phyloP scores from a whole-genome alignment of 2,329 filamentous ascomycete species.

The Daldinia sp. region DNA sequence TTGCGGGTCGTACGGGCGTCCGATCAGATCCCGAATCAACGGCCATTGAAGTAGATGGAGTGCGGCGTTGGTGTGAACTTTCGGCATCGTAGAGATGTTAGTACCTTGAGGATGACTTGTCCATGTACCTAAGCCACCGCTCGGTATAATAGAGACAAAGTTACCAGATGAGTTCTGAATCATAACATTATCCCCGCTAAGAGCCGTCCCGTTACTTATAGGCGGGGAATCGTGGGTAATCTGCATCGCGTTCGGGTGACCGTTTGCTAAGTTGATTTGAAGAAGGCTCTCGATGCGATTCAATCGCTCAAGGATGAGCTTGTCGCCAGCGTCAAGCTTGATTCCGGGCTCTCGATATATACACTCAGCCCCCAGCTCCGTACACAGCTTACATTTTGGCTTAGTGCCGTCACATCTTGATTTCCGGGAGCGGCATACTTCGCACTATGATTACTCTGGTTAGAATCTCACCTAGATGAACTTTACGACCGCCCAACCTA shows the following conservation, averaged over 20 bases:
- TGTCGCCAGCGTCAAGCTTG: slow-evolving; percentile 88
- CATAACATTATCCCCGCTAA: slow-evolving; percentile 69
- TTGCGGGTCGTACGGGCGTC: slow-evolving; percentile 81
- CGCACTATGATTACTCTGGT: slow-evolving; percentile 68
- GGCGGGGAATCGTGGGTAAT: slow-evolving; percentile 73
- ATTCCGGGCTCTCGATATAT: slow-evolving; percentile 87
- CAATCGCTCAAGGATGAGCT: slow-evolving; percentile 83
- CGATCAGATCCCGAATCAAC: slow-evolving; percentile 81
- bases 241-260: slow-evolving; percentile 63
- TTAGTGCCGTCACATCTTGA: slow-evolving; percentile 83
- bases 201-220: slow-evolving; percentile 71
- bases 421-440: slow-evolving; percentile 84
- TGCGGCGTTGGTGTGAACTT: slow-evolving; percentile 83
- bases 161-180: slow-evolving; percentile 58
- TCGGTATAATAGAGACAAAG: slow-evolving; percentile 68
- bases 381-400: slow-evolving; percentile 87
- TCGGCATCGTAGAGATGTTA: slow-evolving; percentile 89
- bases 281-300: slow-evolving; percentile 82
- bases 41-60: slow-evolving; percentile 84
- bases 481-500: slow-evolving; percentile 56
- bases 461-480: slow-evolving; percentile 31
- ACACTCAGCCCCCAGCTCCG: slow-evolving; percentile 84
- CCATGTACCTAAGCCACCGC: slow-evolving; percentile 79
- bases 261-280: slow-evolving; percentile 73
- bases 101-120: slow-evolving; percentile 63